These are phyloP conservation scores for maize (Zea mays) DNA, from an alignment of 176 grass and related monocot species.

Conservation along the genomic window DNA sequence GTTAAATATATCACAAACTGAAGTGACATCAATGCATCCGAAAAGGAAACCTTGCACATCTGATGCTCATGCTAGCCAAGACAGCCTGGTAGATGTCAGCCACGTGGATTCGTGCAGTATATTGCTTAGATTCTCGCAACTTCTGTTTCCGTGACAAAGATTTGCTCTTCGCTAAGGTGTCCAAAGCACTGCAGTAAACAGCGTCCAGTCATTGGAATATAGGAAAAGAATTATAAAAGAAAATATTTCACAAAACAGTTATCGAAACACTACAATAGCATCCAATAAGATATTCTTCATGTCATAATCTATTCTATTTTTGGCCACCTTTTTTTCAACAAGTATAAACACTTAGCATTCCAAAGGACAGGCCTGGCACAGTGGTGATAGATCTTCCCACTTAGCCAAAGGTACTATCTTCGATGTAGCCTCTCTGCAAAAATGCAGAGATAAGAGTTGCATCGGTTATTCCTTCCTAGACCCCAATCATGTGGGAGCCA, in stretches of 20 bases:
- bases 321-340: background rate
- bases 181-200: conserved; percentile 71
- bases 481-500: no score
- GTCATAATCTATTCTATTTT: background rate
- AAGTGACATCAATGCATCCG: background rate
- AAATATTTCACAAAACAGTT: background rate
- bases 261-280: background rate
- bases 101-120: conserved; percentile 74
- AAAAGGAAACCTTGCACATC: conserved; percentile 51
- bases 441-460: no score
- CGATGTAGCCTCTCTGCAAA: no score
- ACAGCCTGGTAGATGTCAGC: conserved; percentile 80
- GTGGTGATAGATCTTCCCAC: no score
- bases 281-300: background rate
- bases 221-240: background rate
- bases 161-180: conserved; percentile 71
- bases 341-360: background rate
- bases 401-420: no score
- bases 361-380: no score
- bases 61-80: conserved; percentile 56
- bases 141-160: conserved; percentile 63
- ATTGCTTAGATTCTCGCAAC: conserved; percentile 64
- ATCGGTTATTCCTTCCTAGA: no score
- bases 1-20: conserved; percentile 1
- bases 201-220: background rate